Evolutionary conservation across 202 grass and related monocot species (phyloP).

Genomic region (Schoenoplectus tabernaemontani): DNA sequence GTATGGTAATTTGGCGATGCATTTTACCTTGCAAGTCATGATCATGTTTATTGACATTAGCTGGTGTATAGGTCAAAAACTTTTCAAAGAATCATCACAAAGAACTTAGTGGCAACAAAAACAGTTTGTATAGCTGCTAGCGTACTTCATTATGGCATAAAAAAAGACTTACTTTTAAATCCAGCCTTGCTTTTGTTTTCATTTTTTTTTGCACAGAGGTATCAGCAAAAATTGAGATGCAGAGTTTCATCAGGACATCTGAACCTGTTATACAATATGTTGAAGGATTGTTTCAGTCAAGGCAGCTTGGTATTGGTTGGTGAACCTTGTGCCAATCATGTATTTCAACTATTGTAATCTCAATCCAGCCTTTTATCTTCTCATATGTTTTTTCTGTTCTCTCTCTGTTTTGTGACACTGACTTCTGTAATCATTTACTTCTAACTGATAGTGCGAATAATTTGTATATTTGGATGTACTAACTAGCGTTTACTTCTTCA

Average conservation of each 20-base stretch:
- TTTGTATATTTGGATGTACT: background rate
- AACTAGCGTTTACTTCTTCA: too few relatives aligned
- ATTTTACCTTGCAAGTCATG: background rate
- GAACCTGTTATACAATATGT: slow-evolving; percentile 52
- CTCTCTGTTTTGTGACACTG: background rate
- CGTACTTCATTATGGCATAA: background rate
- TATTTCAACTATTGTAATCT: background rate
- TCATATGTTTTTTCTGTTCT: background rate
- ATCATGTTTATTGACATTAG: background rate
- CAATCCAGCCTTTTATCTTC: background rate
- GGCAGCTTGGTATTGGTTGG: slow-evolving; percentile 59
- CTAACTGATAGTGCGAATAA: background rate
- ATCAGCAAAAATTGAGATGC: slow-evolving; percentile 68
- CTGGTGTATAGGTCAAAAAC: background rate
- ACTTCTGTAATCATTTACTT: background rate
- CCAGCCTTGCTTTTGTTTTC: background rate
- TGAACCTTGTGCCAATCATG: slow-evolving; percentile 21
- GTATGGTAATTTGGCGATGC: background rate
- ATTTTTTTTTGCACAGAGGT: slow-evolving; percentile 41
- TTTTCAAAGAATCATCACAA: slow-evolving; percentile 3
- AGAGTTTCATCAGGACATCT: slow-evolving; percentile 56
- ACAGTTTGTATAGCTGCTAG: background rate
- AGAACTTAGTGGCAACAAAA: background rate
- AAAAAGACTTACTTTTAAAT: background rate
- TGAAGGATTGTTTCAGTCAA: slow-evolving; percentile 58